Percentiles rank a stretch among this genome's conserved stretches.
These are phyloP conservation scores for Trichocladium uniseriatum DNA, from an alignment of 495 filamentous ascomycete genomes.

Conservation along the genomic window DNA sequence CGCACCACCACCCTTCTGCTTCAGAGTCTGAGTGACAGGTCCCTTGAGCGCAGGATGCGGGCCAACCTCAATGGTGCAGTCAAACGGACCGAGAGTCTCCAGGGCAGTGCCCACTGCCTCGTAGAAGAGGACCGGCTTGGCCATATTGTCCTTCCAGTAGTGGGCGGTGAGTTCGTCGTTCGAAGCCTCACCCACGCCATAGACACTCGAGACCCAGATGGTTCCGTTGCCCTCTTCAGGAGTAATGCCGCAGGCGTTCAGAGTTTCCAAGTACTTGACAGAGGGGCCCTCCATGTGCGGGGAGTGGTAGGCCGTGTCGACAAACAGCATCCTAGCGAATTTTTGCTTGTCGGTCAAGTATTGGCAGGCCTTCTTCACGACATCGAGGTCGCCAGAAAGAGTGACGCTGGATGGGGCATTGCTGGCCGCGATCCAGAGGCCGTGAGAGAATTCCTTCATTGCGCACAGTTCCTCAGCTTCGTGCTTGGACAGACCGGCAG, in stretches of 20 bases:
- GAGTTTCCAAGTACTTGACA: conserved; percentile 29
- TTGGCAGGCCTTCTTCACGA: conserved; percentile 27
- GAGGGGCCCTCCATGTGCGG: conserved; percentile 44
- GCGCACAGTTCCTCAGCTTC: conserved; percentile 30
- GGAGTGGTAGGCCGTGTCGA: conserved; percentile 55
- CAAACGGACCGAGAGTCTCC: conserved; percentile 27
- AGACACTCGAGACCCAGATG: conserved; percentile 34
- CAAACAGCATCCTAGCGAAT: conserved; percentile 35
- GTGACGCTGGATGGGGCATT: conserved; percentile 33
- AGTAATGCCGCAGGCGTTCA: conserved; percentile 21
- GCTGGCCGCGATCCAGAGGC: conserved; percentile 34
- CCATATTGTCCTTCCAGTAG: conserved; percentile 55
- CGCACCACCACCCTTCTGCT: conserved; percentile 13
- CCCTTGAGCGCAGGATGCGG: conserved; percentile 48
- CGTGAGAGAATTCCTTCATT: conserved; percentile 15
- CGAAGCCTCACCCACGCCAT: conserved; percentile 19
- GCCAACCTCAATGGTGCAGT: conserved; percentile 46
- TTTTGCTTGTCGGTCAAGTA: conserved; percentile 24
- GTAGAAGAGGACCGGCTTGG: conserved; percentile 46
- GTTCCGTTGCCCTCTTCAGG: conserved; percentile 17
- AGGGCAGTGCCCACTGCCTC: conserved; percentile 40
- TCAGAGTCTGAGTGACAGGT: conserved; percentile 35
- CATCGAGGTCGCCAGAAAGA: conserved; percentile 34
- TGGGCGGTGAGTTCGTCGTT: conserved; percentile 18
- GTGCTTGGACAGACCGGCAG: conserved; percentile 22